Conservation (phyloP, 2,329 filamentous ascomycete species). For the Fusarium sp. region DNA sequence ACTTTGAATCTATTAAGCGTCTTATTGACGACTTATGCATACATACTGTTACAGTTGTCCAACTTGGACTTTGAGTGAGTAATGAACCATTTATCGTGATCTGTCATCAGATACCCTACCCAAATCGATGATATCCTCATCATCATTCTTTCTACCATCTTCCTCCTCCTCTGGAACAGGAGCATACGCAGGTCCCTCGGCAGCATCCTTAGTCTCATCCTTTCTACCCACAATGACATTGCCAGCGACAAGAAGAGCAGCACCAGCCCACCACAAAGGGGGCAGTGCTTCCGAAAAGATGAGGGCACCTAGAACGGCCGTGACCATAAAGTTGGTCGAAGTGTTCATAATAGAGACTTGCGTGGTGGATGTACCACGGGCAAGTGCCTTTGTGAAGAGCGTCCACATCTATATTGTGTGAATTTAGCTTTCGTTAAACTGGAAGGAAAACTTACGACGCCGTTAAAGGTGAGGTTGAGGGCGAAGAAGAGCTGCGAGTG, state of each 20-base stretch:
- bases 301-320: constrained; percentile 75
- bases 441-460: constrained; percentile 62
- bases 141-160: constrained; percentile 40
- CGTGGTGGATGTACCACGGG: constrained; percentile 78
- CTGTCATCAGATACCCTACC: constrained; percentile 43
- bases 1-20: constrained; percentile 16
- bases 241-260: constrained; percentile 77
- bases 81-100: constrained; percentile 16
- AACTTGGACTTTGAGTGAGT: background rate
- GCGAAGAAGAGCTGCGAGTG: constrained; percentile 74
- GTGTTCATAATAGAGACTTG: constrained; percentile 87
- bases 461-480: constrained; percentile 81
- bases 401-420: constrained; percentile 75
- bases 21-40: background rate
- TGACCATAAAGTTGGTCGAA: constrained; percentile 83
- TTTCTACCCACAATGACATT: constrained; percentile 83
- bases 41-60: background rate
- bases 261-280: constrained; percentile 82
- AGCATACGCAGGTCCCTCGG: constrained; percentile 46
- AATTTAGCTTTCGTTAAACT: background rate
- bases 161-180: constrained; percentile 45
- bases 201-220: constrained; percentile 61
- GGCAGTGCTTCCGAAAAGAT: constrained; percentile 81
- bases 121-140: constrained; percentile 53
- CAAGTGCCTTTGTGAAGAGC: constrained; percentile 83